Percentiles rank a stretch among this genome's conserved stretches.
Evolutionary conservation across 192 early-diverging fungal species (phyloP).

Genomic region (Allomyces macrogynus): DNA sequence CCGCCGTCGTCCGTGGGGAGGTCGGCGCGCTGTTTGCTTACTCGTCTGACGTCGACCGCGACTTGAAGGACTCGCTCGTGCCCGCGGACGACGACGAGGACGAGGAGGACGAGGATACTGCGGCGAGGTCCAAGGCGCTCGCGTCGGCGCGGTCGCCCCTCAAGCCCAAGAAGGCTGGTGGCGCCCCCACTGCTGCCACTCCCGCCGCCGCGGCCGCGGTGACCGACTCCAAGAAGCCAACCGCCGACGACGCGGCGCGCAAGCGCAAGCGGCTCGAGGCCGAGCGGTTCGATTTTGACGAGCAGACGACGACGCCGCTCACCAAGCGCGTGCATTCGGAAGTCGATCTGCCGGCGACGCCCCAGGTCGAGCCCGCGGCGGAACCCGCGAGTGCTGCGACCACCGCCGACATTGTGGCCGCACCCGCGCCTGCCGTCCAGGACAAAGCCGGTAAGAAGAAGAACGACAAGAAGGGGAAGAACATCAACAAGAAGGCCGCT

Average conservation of each 20-base stretch:
- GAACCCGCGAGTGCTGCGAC: neutral
- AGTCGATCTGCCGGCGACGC: neutral
- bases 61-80: neutral
- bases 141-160: neutral
- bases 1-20: constrained; percentile 43
- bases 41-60: constrained; percentile 28
- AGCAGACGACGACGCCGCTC: neutral
- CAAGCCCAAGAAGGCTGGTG: neutral
- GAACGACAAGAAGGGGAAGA: neutral
- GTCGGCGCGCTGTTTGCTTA: constrained; percentile 41
- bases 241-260: neutral
- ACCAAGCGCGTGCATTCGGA: neutral
- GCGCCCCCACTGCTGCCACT: neutral
- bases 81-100: neutral
- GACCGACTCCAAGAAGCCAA: neutral
- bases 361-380: neutral
- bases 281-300: neutral
- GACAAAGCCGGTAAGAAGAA: neutral
- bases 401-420: neutral
- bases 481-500: neutral
- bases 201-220: neutral
- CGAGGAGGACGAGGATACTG: neutral
- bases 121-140: neutral
- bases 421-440: neutral
- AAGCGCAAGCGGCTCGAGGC: neutral